These are phyloP conservation scores for Ophiostoma triangulosporum DNA, from an alignment of 2,329 filamentous ascomycete genomes.

Conservation along the genomic window DNA sequence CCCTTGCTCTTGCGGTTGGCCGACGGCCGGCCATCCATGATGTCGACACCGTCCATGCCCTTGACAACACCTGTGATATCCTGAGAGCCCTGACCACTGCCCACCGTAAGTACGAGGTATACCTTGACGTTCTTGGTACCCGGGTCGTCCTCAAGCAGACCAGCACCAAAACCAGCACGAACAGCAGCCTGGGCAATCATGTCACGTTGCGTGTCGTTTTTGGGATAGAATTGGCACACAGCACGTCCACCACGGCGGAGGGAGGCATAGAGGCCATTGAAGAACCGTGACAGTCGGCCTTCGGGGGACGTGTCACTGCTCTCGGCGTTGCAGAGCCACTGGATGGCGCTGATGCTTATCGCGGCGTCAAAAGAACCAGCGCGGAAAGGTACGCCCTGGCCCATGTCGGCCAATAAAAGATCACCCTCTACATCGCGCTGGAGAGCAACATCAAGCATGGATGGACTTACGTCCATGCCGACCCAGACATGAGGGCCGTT, in stretches of 20 bases:
- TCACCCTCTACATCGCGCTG: constrained; percentile 89
- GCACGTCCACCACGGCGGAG: constrained; percentile 74
- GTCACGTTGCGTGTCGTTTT: constrained; percentile 78
- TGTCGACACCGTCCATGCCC: constrained; percentile 78
- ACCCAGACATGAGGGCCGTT: constrained; percentile 88
- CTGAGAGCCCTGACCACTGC: constrained; percentile 44
- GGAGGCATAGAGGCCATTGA: constrained; percentile 79
- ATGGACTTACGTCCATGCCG: constrained; percentile 89
- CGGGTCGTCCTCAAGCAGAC: constrained; percentile 86
- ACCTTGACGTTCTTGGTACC: constrained; percentile 94
- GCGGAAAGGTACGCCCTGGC: constrained; percentile 88
- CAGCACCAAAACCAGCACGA: constrained; percentile 87
- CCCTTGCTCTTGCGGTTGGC: constrained; percentile 33
- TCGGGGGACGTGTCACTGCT: constrained; percentile 69
- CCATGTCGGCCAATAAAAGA: constrained; percentile 85
- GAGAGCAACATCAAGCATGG: constrained; percentile 93
- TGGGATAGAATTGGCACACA: constrained; percentile 96
- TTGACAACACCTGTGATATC: constrained; percentile 86
- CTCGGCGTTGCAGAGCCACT: constrained; percentile 97
- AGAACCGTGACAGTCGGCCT: constrained; percentile 70
- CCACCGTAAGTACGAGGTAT: constrained; percentile 90
- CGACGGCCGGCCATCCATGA: constrained; percentile 54
- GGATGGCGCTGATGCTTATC: constrained; percentile 88
- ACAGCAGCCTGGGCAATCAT: constrained; percentile 91
- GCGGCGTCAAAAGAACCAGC: constrained; percentile 89